Percentiles rank a stretch among this genome's conserved stretches.
Conservation (phyloP, 2,329 filamentous ascomycete species). For the Trichoderma guizhouense region DNA sequence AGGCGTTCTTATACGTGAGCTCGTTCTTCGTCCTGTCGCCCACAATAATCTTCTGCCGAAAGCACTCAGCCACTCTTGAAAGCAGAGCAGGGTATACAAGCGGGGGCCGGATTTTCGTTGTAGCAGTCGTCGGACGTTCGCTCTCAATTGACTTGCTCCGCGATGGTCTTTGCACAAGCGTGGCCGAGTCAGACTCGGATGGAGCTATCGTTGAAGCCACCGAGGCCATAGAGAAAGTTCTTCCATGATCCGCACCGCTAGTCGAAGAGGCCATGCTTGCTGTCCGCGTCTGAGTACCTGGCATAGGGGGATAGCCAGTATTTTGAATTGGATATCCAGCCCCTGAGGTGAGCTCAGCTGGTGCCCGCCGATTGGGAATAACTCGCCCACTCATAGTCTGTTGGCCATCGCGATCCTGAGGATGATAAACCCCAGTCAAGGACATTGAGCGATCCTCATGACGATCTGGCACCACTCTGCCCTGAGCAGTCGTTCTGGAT, state of each 20-base stretch:
- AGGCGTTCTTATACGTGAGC: conserved; percentile 93
- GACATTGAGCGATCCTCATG: conserved; percentile 95
- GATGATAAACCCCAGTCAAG: conserved; percentile 71
- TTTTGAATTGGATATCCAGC: conserved; percentile 37
- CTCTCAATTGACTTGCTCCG: conserved; percentile 53
- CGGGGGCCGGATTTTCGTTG: conserved; percentile 63
- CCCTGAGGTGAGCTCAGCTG: conserved; percentile 38
- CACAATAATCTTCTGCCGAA: conserved; percentile 81
- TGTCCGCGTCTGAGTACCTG: conserved; percentile 56
- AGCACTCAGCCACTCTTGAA: conserved; percentile 89
- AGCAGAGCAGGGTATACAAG: conserved; percentile 91
- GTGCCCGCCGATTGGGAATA: conserved; percentile 68
- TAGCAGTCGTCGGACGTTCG: conserved; percentile 54
- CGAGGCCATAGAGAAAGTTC: conserved; percentile 92
- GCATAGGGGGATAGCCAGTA: conserved; percentile 41
- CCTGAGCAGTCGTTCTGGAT: conserved; percentile 84
- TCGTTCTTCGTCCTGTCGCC: conserved; percentile 95
- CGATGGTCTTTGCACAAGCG: conserved; percentile 55
- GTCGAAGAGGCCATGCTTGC: conserved; percentile 59
- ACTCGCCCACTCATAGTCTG: conserved; percentile 92
- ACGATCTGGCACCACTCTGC: conserved; percentile 84
- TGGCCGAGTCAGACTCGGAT: conserved; percentile 51
- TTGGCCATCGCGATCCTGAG: conserved; percentile 72
- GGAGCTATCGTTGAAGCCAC: conserved; percentile 67
- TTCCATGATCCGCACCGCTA: conserved; percentile 46